Evolutionary conservation across 768 basidiomycete genomes (phyloP), one percentile per base, ranked within the genome.

Genomic region (Pluteus cervinus): DNA sequence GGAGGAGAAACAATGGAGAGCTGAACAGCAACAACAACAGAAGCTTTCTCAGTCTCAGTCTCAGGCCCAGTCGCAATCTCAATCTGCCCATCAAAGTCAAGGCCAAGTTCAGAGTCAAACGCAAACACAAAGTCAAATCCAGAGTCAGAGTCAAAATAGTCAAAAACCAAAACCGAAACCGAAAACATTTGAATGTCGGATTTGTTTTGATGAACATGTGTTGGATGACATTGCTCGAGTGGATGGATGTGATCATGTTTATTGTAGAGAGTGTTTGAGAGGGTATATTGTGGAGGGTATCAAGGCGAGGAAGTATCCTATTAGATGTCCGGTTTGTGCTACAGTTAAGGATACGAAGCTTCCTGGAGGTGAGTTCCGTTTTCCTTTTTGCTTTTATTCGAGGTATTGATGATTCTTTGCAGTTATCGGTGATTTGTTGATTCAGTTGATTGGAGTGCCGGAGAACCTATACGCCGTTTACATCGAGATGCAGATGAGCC

Each of bases 141-240:
- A n/a, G n/a, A n/a, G n/a, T n/a, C n/a, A n/a, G n/a, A n/a, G n/a
- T n/a, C n/a, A n/a, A n/a, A n/a, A n/a, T n/a, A n/a, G n/a, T n/a
- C n/a, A n/a, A n/a, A n/a, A n/a, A n/a, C n/a, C n/a, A n/a, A n/a
- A n/a, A n/a, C n/a, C n/a, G n/a, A n/a, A n/a, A 12, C 36, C 33
- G 11, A 7, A 5, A 12, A 12, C 20, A 14, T 78, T 76, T 36
- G 42, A 57, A 22, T 76, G 75, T 40, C 50, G 50, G 2, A 61
- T 76, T 32, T 76, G 74, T 49, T 45, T 74, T 35, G 75, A 78
- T 4, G 52, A 60, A 1, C 45, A 58, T 25, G 54, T 69, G 0
- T 58, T 61, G 30, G 75, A 75, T 33, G 42, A 52, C 26, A 52
- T 71, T 17, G 65, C 67, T 21, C 52, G 46, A 10, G 44, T 69